These are phyloP conservation scores for Podosphaera aphanis DNA, from an alignment of 2,329 filamentous ascomycete species.

Conservation along the genomic window DNA sequence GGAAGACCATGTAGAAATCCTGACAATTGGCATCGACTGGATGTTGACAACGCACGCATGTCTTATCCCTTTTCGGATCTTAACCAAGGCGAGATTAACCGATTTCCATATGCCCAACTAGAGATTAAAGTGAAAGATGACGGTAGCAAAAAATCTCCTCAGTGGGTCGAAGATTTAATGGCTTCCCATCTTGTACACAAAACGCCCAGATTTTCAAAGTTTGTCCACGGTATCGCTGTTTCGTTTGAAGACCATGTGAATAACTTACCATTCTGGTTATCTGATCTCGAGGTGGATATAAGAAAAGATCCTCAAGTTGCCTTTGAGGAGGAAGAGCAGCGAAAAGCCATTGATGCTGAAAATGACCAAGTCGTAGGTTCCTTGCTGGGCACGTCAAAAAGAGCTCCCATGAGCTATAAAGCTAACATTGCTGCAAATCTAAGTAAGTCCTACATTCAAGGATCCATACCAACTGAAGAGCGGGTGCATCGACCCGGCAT, in stretches of 20 bases:
- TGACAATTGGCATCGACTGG: constrained; percentile 68
- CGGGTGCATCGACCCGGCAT: constrained; percentile 3
- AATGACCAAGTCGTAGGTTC: constrained; percentile 79
- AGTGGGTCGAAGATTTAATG: constrained; percentile 85
- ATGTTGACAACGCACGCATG: constrained; percentile 67
- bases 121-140: constrained; percentile 74
- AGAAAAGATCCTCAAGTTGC: constrained; percentile 75
- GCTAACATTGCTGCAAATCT: constrained; percentile 41
- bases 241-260: constrained; percentile 95
- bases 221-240: constrained; percentile 75
- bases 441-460: constrained; percentile 38
- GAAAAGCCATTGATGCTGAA: constrained; percentile 56
- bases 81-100: constrained; percentile 72
- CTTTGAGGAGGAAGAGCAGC: constrained; percentile 77
- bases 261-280: constrained; percentile 86
- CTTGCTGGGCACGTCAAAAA: constrained; percentile 37
- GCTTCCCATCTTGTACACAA: constrained; percentile 78
- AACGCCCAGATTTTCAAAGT: constrained; percentile 82
- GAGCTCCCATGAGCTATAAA: constrained; percentile 26
- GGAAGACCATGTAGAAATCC: constrained; percentile 77
- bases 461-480: constrained; percentile 27
- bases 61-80: constrained; percentile 71
- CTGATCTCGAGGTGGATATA: constrained; percentile 79
- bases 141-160: constrained; percentile 40
- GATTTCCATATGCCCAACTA: constrained; percentile 74